Percentiles rank a stretch among this genome's conserved stretches.
These are phyloP conservation scores for Gomphus sp. DNA, from an alignment of 1,284 basidiomycete species.

Conservation along the genomic window DNA sequence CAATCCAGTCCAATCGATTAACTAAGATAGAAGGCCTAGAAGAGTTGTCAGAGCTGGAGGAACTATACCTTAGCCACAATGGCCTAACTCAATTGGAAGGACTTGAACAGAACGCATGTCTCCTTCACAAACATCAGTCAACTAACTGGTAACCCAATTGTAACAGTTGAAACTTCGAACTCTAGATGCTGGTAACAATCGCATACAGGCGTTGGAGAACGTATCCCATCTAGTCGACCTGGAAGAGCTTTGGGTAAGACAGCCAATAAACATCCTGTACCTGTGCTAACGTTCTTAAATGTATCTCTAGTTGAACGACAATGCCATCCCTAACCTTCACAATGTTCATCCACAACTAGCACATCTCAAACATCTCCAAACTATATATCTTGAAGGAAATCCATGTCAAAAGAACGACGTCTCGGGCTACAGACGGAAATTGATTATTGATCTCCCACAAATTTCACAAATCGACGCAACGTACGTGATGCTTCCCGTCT, in stretches of 20 bases:
- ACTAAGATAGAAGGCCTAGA: constrained; percentile 81
- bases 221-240: constrained; percentile 67
- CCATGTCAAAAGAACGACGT: constrained; percentile 81
- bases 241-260: constrained; percentile 88
- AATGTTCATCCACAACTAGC: constrained; percentile 69
- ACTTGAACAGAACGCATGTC: constrained; percentile 69
- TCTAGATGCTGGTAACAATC: constrained; percentile 85
- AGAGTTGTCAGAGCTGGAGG: constrained; percentile 65
- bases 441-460: constrained; percentile 84
- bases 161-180: constrained; percentile 70
- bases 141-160: not conserved
- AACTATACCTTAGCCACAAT: constrained; percentile 93
- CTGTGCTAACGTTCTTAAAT: not conserved
- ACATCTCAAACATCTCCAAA: constrained; percentile 61
- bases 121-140: not conserved
- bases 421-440: constrained; percentile 78
- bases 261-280: not conserved
- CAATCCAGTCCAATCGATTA: constrained; percentile 91
- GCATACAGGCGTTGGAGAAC: constrained; percentile 71
- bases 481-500: constrained; percentile 37
- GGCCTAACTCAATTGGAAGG: constrained; percentile 83
- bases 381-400: constrained; percentile 93
- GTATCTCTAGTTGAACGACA: constrained; percentile 69
- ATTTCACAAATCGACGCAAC: constrained; percentile 93
- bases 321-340: constrained; percentile 66